Conservation (phyloP, 2,329 filamentous ascomycete species). For the Chrysoporthe austroafricana region DNA sequence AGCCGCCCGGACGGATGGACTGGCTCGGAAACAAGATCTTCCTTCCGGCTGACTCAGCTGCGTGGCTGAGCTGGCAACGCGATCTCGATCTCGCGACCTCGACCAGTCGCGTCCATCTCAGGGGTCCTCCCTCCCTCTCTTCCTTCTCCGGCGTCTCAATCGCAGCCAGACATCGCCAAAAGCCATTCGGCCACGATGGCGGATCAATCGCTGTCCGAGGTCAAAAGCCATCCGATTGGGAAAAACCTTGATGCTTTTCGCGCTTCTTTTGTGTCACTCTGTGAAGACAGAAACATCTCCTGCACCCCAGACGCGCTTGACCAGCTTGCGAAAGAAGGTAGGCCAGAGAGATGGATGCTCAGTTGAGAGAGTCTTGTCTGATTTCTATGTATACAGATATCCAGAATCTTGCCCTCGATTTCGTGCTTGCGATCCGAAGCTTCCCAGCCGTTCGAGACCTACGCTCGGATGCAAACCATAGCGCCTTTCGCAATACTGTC, state of each 20-base stretch:
- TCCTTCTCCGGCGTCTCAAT: conserved; percentile 35
- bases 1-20: too few relatives aligned
- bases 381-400: neutral
- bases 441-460: neutral
- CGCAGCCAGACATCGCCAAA: conserved; percentile 21
- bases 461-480: conserved; percentile 28
- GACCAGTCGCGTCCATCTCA: too few relatives aligned
- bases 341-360: neutral
- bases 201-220: conserved; percentile 37
- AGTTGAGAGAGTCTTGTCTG: neutral
- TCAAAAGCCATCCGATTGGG: neutral
- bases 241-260: neutral
- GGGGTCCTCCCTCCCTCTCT: too few relatives aligned
- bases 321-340: neutral
- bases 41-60: neutral
- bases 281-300: neutral
- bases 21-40: too few relatives aligned
- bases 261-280: neutral
- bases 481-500: conserved; percentile 43
- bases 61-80: neutral
- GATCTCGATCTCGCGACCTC: neutral
- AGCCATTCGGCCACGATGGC: conserved; percentile 28
- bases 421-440: neutral
- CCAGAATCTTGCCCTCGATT: neutral
- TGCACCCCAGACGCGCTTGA: neutral